Evolutionary conservation across 139 green algal genomes (phyloP), one percentile per base, ranked within the genome.

Genomic region (Trebouxia sp.): DNA sequence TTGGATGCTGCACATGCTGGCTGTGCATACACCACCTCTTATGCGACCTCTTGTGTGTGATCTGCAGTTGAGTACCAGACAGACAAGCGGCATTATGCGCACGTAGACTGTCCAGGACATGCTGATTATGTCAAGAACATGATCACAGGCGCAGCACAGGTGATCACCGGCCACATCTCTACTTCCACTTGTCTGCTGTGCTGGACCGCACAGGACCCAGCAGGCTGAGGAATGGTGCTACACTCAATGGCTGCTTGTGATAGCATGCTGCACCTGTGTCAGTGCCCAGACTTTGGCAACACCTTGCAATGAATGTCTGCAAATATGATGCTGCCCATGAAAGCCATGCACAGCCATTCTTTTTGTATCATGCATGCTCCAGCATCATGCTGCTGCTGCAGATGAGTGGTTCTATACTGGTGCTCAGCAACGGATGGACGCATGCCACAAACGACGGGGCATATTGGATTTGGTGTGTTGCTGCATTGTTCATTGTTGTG

Each of bases 101-200:
- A 99, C 81, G 97, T 99, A 41, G 97, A 99, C 90, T 99, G 97
- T 88, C 97, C 97, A 0, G 97, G 97, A 1, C 97, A 99, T 83
- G 97, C 97, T 1, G 97, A 99, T 86, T 99, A 99, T 79, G 97
- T 99, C 7, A 99, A 99, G 87, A 98, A 98, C 90, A 98, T 98
- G 95, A 98, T 98, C 81, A 98, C 94, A 12, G 94, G 93, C n/a
- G 93, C 94, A 58, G 94, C 94, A 55, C 92, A 94, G 91, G 89
- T 90, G 72, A 47, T 77, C 14, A 42, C 24, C n/a, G n/a, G n/a
- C n/a, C n/a, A n/a, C n/a, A n/a, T n/a, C n/a, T n/a, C n/a, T n/a
- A n/a, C n/a, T n/a, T n/a, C n/a, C n/a, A n/a, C n/a, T n/a, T n/a
- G n/a, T n/a, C n/a, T n/a, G n/a, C n/a, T n/a, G n/a, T n/a, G n/a